phyloP scores from a whole-genome alignment of 495 filamentous ascomycete genomes.

The Talaromyces proteolyticus region DNA sequence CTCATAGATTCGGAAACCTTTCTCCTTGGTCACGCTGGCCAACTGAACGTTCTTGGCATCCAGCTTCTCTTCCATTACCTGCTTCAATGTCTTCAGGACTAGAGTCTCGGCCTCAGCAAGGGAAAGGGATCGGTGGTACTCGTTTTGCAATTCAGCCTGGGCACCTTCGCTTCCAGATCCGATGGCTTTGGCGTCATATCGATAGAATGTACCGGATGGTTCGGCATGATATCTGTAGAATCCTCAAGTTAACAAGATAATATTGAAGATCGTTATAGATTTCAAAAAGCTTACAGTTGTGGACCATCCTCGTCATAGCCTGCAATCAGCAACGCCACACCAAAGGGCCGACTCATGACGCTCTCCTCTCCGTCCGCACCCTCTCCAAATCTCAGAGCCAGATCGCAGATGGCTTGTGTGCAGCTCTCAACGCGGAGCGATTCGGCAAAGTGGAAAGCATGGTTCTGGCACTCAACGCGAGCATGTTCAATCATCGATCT shows the following conservation, averaged over 20 bases:
- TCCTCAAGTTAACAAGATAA: not conserved
- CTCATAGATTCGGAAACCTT: constrained; percentile 94
- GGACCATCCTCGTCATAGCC: constrained; percentile 97
- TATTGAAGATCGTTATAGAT: too few species aligned
- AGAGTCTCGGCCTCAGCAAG: constrained; percentile 89
- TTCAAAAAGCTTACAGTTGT: constrained; percentile 63
- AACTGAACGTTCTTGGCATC: constrained; percentile 98
- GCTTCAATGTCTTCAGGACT: constrained; percentile 96
- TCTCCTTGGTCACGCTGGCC: constrained; percentile 95
- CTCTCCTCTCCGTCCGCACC: constrained; percentile 96
- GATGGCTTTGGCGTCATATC: constrained; percentile 98
- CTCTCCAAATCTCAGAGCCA: constrained; percentile 95
- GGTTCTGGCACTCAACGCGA: constrained; percentile 93
- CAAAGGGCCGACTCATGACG: constrained; percentile 95
- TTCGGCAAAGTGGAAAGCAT: constrained; percentile 96
- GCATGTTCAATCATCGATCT: constrained; percentile 96
- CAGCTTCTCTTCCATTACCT: constrained; percentile 99
- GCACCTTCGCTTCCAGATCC: constrained; percentile 94
- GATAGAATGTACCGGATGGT: constrained; percentile 95
- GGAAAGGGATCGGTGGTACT: constrained; percentile 96
- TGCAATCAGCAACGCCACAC: constrained; percentile 92
- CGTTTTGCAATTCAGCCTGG: constrained; percentile 95
- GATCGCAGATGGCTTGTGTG: constrained; percentile 96
- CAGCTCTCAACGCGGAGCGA: constrained; percentile 90
- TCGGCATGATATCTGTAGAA: constrained; percentile 81